A percentile compares a stretch with the other conserved stretches of the same genome.
These are phyloP conservation scores for Kappamyces sp. DNA, from an alignment of 192 early-diverging fungal genomes.

Conservation along the genomic window DNA sequence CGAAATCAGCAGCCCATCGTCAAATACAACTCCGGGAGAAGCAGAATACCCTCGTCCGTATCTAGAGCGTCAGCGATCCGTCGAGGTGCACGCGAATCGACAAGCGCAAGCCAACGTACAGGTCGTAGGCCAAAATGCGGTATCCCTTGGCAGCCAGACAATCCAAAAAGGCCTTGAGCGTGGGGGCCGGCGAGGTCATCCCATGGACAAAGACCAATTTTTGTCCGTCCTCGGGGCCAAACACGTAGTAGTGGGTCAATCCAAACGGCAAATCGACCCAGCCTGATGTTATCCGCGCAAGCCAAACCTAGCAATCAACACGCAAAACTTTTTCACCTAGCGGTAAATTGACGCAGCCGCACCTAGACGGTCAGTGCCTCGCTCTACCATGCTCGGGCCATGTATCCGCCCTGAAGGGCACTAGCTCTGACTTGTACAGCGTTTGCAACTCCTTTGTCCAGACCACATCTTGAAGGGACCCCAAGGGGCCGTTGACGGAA, in stretches of 20 bases:
- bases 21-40: constrained; percentile 30
- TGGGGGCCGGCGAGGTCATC: constrained; percentile 16
- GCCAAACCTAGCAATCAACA: too few species aligned
- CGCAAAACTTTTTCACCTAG: too few species aligned
- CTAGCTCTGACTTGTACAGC: too few species aligned
- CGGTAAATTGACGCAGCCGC: too few species aligned
- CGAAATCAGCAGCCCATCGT: constrained; percentile 29
- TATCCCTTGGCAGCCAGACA: constrained; percentile 30
- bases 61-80: constrained; percentile 1
- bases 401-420: too few species aligned
- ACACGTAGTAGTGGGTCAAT: constrained; percentile 35
- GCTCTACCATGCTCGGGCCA: too few species aligned
- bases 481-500: too few species aligned
- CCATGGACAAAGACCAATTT: constrained; percentile 42
- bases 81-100: background rate
- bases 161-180: constrained; percentile 11
- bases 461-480: too few species aligned
- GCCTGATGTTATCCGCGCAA: background rate
- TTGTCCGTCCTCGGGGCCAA: constrained; percentile 32
- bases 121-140: constrained; percentile 38
- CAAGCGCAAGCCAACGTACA: constrained; percentile 14
- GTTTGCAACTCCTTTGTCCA: too few species aligned
- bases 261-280: constrained; percentile 29
- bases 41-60: constrained; percentile 44
- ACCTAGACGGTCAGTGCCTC: too few species aligned